These are phyloP conservation scores for Clitoria ternatea DNA, from an alignment of 306 rosid species.

Conservation along the genomic window DNA sequence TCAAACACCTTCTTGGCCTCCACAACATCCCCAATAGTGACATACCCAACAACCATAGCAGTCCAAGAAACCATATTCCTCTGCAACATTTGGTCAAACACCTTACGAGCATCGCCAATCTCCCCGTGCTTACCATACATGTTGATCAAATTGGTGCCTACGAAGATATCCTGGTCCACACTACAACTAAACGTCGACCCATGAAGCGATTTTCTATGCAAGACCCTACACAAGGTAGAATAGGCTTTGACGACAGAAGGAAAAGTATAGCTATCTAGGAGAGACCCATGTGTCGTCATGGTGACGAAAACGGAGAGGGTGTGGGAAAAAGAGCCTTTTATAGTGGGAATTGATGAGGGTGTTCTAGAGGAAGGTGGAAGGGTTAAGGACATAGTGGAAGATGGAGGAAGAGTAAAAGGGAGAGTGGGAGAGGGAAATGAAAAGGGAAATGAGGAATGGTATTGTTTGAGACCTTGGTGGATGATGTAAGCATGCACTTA, in stretches of 20 bases:
- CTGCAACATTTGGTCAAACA: conserved; percentile 49
- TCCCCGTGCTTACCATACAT: conserved; percentile 61
- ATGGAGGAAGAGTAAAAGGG: conserved; percentile 23
- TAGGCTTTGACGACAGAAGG: conserved; percentile 64
- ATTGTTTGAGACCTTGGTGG: conserved; percentile 65
- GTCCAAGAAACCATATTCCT: conserved; percentile 54
- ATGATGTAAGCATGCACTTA: conserved; percentile 66
- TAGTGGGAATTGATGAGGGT: conserved; percentile 41
- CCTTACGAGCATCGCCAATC: conserved; percentile 49
- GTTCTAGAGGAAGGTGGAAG: conserved; percentile 67
- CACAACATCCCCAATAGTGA: conserved; percentile 30
- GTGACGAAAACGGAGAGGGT: conserved; percentile 35
- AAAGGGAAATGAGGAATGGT: conserved; percentile 47
- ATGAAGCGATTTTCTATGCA: conserved; percentile 52
- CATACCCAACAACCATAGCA: conserved; percentile 51
- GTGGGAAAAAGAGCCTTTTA: conserved; percentile 26
- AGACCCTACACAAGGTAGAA: conserved; percentile 25
- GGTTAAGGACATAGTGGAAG: conserved; percentile 36
- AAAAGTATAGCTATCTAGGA: conserved; percentile 55
- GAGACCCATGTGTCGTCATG: conserved; percentile 52
- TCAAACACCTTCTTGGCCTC: conserved; percentile 41
- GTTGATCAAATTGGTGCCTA: conserved; percentile 61
- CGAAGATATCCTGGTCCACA: conserved; percentile 46
- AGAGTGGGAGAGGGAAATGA: conserved; percentile 33
- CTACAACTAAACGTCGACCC: conserved; percentile 63